Conservation (phyloP, 2,329 filamentous ascomycete genomes). For the Botryotinia convoluta region DNA sequence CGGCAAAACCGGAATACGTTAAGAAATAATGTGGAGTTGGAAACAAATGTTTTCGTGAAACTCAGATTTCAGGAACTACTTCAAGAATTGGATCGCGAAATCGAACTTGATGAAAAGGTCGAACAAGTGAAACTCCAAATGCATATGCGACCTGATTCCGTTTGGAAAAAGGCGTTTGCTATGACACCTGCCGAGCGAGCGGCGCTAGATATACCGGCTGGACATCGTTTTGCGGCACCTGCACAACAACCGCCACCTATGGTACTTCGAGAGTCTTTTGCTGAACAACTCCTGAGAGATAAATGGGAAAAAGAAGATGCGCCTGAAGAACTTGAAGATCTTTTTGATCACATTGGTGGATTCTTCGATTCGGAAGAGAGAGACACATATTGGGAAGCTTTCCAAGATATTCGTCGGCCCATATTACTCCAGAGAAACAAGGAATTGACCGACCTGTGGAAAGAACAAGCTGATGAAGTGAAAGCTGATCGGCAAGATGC, state of each 20-base stretch:
- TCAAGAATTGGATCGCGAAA: not conserved
- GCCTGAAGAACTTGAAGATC: not conserved
- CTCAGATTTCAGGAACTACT: not conserved
- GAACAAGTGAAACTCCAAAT: not conserved
- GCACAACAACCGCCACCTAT: not conserved
- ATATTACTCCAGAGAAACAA: not conserved
- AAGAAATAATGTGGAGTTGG: not conserved
- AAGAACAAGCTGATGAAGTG: not conserved
- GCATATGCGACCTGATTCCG: not conserved
- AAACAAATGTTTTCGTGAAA: not conserved
- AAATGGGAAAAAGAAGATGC: not conserved
- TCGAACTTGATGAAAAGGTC: not conserved
- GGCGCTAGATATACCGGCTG: too few relatives aligned
- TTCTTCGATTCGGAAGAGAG: not conserved
- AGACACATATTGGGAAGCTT: not conserved
- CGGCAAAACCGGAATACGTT: not conserved
- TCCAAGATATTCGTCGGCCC: not conserved
- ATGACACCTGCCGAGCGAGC: constrained; percentile 1
- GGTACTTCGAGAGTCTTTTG: not conserved
- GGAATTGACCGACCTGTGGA: not conserved
- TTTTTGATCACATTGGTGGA: not conserved
- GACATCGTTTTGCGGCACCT: not conserved
- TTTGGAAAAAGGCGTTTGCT: not conserved
- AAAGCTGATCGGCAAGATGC: not conserved
- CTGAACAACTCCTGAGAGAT: not conserved